These are phyloP conservation scores for Nakazawaea sp. DNA, from an alignment of 805 yeast species.

Conservation along the genomic window DNA sequence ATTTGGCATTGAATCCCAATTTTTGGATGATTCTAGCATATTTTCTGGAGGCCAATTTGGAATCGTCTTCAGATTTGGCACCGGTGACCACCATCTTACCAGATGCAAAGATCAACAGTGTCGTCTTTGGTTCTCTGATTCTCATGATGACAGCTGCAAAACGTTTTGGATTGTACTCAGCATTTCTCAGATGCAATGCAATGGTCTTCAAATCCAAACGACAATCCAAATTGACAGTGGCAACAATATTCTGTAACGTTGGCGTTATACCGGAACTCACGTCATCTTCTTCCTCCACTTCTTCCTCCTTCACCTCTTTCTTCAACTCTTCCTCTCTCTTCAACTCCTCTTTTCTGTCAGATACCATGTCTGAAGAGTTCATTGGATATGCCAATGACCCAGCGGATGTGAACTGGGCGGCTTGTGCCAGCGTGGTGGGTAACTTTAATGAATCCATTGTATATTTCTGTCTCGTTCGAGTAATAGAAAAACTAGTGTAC, in stretches of 20 bases:
- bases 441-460: conserved; percentile 66
- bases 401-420: conserved; percentile 64
- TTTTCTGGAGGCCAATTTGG: conserved; percentile 95
- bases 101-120: conserved; percentile 95
- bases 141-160: conserved; percentile 99
- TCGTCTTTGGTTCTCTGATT: conserved; percentile 97
- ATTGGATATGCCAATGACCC: conserved; percentile 60
- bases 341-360: conserved; percentile 14
- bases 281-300: conserved; percentile 36
- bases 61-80: conserved; percentile 97
- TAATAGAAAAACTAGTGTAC: too few relatives aligned
- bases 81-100: conserved; percentile 99
- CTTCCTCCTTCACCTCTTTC: conserved; percentile 11
- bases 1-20: conserved; percentile 95
- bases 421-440: conserved; percentile 74
- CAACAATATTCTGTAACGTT: conserved; percentile 91
- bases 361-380: conserved; percentile 29
- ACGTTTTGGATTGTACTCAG: conserved; percentile 97
- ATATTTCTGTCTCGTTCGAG: background rate
- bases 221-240: conserved; percentile 95
- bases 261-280: conserved; percentile 95
- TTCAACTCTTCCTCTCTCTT: conserved; percentile 1
- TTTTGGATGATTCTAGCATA: conserved; percentile 97
- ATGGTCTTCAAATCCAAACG: conserved; percentile 93
- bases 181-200: conserved; percentile 97